Evolutionary conservation across 2,329 filamentous ascomycete species (phyloP), one percentile per base, ranked within the genome.

Genomic region (Nemania sp.): DNA sequence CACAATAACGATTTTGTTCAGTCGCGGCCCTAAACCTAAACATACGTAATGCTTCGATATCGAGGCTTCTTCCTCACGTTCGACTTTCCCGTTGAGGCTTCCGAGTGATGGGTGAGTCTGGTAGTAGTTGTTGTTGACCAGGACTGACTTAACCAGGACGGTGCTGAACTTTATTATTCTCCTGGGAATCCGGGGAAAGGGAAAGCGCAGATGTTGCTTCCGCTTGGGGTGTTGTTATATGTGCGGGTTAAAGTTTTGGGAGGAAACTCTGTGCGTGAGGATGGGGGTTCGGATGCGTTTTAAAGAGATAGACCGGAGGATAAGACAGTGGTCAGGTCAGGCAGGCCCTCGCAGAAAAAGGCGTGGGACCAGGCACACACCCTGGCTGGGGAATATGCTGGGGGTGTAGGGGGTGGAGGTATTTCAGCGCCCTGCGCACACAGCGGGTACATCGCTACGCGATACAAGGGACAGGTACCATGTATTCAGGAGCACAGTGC

Each of bases 251-350:
- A 62, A 66, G 63, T 57, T 67, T 65, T 60, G 57, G 63, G 63
- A 63, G 63, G 62, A 68, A 63, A 64, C 56, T 59, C 57, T 63
- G 64, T 61, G 60, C 64, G 56, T 54, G 65, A 61, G 60, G 60
- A 66, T 64, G 68, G 66, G 68, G 67, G 68, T 63, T 63, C 61
- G 66, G 64, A 60, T 66, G 62, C 66, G 66, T 66, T 70, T 68
- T 70, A 71, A 70, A 70, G 68, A 67, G 61, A 63, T 61, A 60
- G 62, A 46, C 41, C 40, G 26, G 54, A 41, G 49, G 36, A 39
- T 30, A 49, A 43, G 45, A 37, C 31, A 49, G 48, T 56, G 58
- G 51, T 50, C 49, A 43, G 51, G 49, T 54, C 49, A 52, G 50
- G 40, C 48, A 52, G 52, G 43, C 48, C 51, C 49, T 53, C 24